Percentiles rank a stretch among this genome's conserved stretches.
phyloP scores from a whole-genome alignment of 176 grass and related monocot genomes.

The Tillandsia leiboldiana region DNA sequence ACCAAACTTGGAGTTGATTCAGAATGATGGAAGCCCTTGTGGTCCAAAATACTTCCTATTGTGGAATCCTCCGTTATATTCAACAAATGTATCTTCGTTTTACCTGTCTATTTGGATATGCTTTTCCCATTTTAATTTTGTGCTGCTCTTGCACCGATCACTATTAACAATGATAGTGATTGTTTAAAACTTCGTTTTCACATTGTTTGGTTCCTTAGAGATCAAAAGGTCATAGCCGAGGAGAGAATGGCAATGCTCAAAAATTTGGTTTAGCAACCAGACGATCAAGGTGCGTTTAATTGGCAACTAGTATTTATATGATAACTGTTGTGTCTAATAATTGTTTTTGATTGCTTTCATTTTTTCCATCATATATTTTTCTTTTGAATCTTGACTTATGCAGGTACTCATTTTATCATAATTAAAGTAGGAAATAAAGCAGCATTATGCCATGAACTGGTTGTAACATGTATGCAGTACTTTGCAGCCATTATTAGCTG shows the following conservation, averaged over 20 bases:
- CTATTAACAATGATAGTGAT: background rate
- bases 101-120: background rate
- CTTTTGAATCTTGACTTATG: background rate
- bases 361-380: too few relatives aligned
- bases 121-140: background rate
- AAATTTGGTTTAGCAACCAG: slow-evolving; percentile 35
- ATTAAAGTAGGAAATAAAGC: too few relatives aligned
- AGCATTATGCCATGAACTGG: too few relatives aligned
- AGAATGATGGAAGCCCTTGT: slow-evolving; percentile 84
- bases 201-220: slow-evolving; percentile 23
- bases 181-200: background rate
- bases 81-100: slow-evolving; percentile 19
- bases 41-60: slow-evolving; percentile 81
- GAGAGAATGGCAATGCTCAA: slow-evolving; percentile 21
- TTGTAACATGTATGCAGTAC: too few relatives aligned
- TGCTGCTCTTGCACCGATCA: background rate
- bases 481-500: too few relatives aligned
- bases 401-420: too few relatives aligned
- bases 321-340: background rate
- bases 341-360: too few relatives aligned
- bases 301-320: slow-evolving; percentile 5
- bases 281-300: slow-evolving; percentile 51
- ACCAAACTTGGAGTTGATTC: slow-evolving; percentile 55
- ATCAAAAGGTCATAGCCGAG: slow-evolving; percentile 7
- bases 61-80: slow-evolving; percentile 70